Evolutionary conservation across 305 asterid species (phyloP).

Genomic region (Ajuga reptans): DNA sequence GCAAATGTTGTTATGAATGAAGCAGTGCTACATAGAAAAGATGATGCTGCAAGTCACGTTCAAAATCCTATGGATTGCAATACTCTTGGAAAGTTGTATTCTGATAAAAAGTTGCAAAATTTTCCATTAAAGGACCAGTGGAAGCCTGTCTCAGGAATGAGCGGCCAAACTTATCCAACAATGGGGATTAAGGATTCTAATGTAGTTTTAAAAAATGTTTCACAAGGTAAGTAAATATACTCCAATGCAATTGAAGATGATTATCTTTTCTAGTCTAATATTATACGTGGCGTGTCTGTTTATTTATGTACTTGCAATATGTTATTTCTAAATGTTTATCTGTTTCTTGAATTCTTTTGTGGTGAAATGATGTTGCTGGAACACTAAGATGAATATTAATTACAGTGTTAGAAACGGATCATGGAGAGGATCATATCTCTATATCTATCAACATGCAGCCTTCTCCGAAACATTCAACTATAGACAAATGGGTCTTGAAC

Average conservation of each 20-base stretch:
- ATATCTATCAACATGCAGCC: constrained; percentile 45
- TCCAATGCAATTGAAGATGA: constrained; percentile 4
- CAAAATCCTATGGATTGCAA: constrained; percentile 39
- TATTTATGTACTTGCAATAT: constrained; percentile 4
- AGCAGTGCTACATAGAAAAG: constrained; percentile 38
- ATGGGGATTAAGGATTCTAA: constrained; percentile 44
- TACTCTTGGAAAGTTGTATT: constrained; percentile 39
- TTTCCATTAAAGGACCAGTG: constrained; percentile 58
- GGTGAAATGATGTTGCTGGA: constrained; percentile 13
- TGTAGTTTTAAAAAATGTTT: constrained; percentile 29
- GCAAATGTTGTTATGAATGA: constrained; percentile 36
- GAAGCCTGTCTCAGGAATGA: constrained; percentile 61
- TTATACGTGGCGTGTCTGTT: background rate
- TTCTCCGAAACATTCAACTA: constrained; percentile 71
- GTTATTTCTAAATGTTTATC: constrained; percentile 15
- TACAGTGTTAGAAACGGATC: constrained; percentile 46
- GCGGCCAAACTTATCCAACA: constrained; percentile 40
- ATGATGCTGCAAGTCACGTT: constrained; percentile 32
- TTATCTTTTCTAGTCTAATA: constrained; percentile 2
- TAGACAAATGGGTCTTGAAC: constrained; percentile 73
- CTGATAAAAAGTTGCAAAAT: constrained; percentile 45
- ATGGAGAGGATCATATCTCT: constrained; percentile 55
- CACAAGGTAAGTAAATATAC: constrained; percentile 46
- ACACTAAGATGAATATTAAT: constrained; percentile 22
- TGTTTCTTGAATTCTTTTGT: constrained; percentile 1